phyloP scores from a whole-genome alignment of 495 filamentous ascomycete species.

The Tuber brumale region DNA sequence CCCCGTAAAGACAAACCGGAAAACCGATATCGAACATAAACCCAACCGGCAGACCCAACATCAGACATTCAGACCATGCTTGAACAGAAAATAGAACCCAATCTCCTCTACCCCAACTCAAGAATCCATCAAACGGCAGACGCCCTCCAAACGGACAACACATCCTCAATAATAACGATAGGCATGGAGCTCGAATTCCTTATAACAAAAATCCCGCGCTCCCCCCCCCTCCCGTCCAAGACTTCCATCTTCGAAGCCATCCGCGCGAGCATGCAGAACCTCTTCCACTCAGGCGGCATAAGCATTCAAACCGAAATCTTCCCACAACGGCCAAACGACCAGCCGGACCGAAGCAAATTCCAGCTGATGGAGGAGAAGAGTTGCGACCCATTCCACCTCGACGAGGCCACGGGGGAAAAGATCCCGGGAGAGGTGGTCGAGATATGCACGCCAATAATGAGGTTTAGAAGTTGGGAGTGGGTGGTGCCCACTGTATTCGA shows the following conservation, averaged over 20 bases:
- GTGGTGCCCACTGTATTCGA: conserved; percentile 23
- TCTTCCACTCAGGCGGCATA: conserved; percentile 18
- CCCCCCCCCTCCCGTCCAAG: conserved; percentile 6
- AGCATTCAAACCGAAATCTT: conserved; percentile 27
- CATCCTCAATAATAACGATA: conserved; percentile 23
- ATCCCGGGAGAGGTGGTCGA: conserved; percentile 30
- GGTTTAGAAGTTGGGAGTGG: conserved; percentile 22
- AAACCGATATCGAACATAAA: background rate
- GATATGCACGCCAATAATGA: conserved; percentile 38
- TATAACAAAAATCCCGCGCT: conserved; percentile 19
- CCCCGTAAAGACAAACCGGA: background rate
- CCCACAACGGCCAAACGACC: conserved; percentile 13
- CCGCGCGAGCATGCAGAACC: conserved; percentile 11
- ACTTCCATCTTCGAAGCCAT: conserved; percentile 18
- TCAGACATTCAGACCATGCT: background rate
- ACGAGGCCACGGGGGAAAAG: conserved; percentile 7
- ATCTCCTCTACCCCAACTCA: background rate
- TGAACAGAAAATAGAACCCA: background rate
- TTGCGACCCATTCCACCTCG: conserved; percentile 18
- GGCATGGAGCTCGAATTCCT: conserved; percentile 34
- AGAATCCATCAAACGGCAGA: conserved; percentile 3
- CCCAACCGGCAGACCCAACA: background rate
- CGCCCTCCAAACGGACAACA: conserved; percentile 20
- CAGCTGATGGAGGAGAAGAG: conserved; percentile 31
- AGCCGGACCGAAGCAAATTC: conserved; percentile 25